Evolutionary conservation across 2,329 filamentous ascomycete species (phyloP).

Genomic region (Sclerotinia minor): DNA sequence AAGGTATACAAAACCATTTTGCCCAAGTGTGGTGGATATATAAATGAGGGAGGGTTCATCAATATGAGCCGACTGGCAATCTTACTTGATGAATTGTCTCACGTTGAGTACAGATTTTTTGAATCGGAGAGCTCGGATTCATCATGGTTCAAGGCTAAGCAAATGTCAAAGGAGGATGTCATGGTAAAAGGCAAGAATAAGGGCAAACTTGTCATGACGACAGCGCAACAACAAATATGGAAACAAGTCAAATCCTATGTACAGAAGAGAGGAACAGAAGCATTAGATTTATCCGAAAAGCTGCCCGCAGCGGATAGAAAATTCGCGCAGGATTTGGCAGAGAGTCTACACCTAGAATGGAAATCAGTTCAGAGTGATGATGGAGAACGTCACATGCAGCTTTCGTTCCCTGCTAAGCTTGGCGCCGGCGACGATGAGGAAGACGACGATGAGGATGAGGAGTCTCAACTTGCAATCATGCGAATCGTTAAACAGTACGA

Average conservation of each 20-base stretch:
- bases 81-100: constrained; percentile 79
- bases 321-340: constrained; percentile 86
- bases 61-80: constrained; percentile 77
- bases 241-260: constrained; percentile 81
- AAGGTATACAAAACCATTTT: constrained; percentile 90
- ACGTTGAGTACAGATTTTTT: constrained; percentile 90
- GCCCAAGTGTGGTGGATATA: constrained; percentile 85
- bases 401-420: constrained; percentile 55
- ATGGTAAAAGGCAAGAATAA: constrained; percentile 61
- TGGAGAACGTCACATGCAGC: constrained; percentile 64
- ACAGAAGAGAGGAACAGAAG: constrained; percentile 61
- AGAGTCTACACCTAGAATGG: constrained; percentile 65
- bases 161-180: constrained; percentile 66
- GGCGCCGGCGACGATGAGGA: constrained; percentile 58
- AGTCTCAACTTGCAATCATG: constrained; percentile 77
- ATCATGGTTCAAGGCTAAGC: constrained; percentile 89
- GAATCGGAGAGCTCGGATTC: constrained; percentile 86
- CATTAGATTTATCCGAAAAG: constrained; percentile 72
- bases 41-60: constrained; percentile 93
- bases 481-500: constrained; percentile 90
- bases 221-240: constrained; percentile 79
- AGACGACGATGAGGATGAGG: constrained; percentile 70
- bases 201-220: constrained; percentile 74
- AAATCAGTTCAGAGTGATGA: constrained; percentile 63
- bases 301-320: constrained; percentile 84